Conservation (phyloP, 176 grass and related monocot species). For the Rhynchospora breviuscula region DNA sequence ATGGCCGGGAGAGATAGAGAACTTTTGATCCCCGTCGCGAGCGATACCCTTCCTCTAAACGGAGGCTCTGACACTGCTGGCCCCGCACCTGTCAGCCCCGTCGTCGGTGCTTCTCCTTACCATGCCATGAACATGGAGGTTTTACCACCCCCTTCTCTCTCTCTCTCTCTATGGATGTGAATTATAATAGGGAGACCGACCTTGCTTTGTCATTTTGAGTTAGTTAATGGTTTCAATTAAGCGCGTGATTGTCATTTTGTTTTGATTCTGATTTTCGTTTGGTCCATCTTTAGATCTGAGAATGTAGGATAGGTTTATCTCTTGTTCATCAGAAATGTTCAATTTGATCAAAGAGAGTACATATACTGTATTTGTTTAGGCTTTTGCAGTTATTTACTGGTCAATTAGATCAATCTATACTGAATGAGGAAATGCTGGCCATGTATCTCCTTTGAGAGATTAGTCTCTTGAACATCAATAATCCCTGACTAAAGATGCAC, state of each 20-base stretch:
- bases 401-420: neutral
- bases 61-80: neutral
- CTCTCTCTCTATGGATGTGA: neutral
- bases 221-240: neutral
- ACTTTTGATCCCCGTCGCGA: conserved; percentile 11
- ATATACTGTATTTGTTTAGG: neutral
- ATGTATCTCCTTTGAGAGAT: neutral
- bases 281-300: neutral
- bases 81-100: neutral
- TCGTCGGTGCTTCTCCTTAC: conserved; percentile 3
- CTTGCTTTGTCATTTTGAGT: neutral
- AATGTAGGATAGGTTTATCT: too few species aligned
- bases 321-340: neutral
- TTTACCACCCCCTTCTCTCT: neutral
- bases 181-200: neutral
- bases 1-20: conserved; percentile 21
- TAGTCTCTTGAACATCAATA: neutral
- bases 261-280: neutral
- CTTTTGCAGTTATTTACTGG: neutral
- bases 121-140: conserved; percentile 22
- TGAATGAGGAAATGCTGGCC: too few species aligned
- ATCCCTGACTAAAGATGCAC: neutral
- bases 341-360: neutral
- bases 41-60: neutral
- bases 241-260: neutral